A percentile compares a stretch with the other conserved stretches of the same genome.
phyloP scores from a whole-genome alignment of 371 early-diverging fungal genomes.

The Parasitella parasitica region DNA sequence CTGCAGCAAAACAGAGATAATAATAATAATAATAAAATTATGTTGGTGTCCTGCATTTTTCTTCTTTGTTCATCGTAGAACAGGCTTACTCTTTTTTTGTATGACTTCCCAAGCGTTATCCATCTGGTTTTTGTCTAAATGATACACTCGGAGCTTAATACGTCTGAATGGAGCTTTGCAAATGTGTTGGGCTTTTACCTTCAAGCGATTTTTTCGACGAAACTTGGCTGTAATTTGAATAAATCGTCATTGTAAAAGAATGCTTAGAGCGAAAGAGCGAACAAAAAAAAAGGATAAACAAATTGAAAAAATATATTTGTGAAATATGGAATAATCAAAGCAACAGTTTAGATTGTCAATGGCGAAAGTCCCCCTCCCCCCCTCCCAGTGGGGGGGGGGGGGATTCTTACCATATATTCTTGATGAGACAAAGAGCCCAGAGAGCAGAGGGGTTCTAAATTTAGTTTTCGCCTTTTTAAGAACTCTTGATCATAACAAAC shows the following conservation, averaged over 20 bases:
- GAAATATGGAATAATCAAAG: not conserved
- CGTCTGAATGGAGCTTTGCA: not conserved
- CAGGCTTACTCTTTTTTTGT: conserved; percentile 81
- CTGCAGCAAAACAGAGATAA: conserved; percentile 34
- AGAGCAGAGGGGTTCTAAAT: too few species aligned
- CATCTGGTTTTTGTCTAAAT: conserved; percentile 46
- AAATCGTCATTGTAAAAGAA: conserved; percentile 2
- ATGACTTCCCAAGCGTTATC: conserved; percentile 83
- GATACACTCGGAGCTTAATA: conserved; percentile 15
- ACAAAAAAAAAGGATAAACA: not conserved
- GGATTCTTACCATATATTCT: too few species aligned
- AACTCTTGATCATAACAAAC: too few species aligned
- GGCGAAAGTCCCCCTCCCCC: too few species aligned
- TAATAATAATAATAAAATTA: too few species aligned
- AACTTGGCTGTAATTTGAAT: conserved; percentile 2
- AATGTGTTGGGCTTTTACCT: not conserved
- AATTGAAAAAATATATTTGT: not conserved
- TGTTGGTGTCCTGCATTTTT: too few species aligned
- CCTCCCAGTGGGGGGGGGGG: too few species aligned
- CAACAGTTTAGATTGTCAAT: not conserved
- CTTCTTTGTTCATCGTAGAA: too few species aligned
- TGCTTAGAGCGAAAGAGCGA: not conserved
- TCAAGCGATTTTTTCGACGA: conserved; percentile 14
- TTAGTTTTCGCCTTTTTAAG: too few species aligned
- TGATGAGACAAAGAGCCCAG: too few species aligned